Percentiles rank a stretch among this genome's conserved stretches.
Evolutionary conservation across 2,329 filamentous ascomycete species (phyloP).

Genomic region (Xylariales sp.): DNA sequence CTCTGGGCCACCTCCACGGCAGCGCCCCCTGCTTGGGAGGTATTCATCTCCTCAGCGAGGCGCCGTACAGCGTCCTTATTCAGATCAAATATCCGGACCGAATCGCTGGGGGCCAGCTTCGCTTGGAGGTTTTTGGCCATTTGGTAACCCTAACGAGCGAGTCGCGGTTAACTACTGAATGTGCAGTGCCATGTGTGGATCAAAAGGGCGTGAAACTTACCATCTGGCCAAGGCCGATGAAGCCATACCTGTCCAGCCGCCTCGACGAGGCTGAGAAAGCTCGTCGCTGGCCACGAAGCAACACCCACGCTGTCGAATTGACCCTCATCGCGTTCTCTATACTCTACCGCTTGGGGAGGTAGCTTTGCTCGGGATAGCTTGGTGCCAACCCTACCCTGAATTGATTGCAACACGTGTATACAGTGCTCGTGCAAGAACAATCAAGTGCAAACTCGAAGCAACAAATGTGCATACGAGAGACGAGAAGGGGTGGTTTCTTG

Average conservation of each 20-base stretch:
- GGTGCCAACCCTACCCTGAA: too few relatives aligned
- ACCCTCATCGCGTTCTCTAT: conserved; percentile 34
- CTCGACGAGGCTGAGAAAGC: conserved; percentile 45
- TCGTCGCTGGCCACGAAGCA: conserved; percentile 33
- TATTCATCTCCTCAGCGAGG: conserved; percentile 42
- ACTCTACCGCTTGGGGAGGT: neutral
- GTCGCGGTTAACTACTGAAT: too few relatives aligned
- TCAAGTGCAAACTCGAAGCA: too few relatives aligned
- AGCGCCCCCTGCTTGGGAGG: conserved; percentile 39
- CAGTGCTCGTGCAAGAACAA: too few relatives aligned
- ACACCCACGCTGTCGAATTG: conserved; percentile 32
- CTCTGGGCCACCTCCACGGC: conserved; percentile 38
- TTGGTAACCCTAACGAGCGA: conserved; percentile 49
- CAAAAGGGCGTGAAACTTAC: too few relatives aligned
- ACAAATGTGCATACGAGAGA: too few relatives aligned
- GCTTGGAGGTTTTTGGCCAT: conserved; percentile 60
- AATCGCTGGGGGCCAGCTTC: conserved; percentile 48
- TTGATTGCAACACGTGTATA: too few relatives aligned
- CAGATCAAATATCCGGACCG: conserved; percentile 52
- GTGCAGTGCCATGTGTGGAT: too few relatives aligned
- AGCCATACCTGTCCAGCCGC: conserved; percentile 50
- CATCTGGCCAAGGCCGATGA: conserved; percentile 59
- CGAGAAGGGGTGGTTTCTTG: too few relatives aligned
- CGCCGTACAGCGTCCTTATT: conserved; percentile 43
- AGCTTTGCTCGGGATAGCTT: too few relatives aligned